Evolutionary conservation across 331 rosid genomes (phyloP), one percentile per base, ranked within the genome.

Genomic region (Malus hybrid): DNA sequence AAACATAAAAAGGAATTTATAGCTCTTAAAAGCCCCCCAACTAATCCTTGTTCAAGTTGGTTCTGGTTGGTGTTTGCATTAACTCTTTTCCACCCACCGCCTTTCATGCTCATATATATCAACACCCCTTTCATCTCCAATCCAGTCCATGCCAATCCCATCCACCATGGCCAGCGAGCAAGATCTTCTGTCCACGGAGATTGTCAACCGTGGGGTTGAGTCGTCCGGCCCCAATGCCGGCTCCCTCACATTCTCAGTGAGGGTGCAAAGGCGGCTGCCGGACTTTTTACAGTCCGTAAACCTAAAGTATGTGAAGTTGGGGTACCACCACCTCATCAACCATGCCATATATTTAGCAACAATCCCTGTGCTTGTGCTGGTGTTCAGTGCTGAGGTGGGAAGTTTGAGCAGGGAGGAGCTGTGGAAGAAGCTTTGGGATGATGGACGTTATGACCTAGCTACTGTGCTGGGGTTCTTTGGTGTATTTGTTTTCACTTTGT

Each of bases 201-300:
- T 94, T 34, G 97, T 92, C 33, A 94, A 92, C 84, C 88, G 96
- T 0, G 99, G 99, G 16, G 84, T 94, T 8, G 97, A 94, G 67
- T 81, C 95, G 0, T 70, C 90, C 0, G 99, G 99, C 3, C 99
- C 99, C 2, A 94, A 94, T 67, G 99, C 97, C 1, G 99, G 99
- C 5, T 94, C 99, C 9, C 69, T 75, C 66, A 90, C 96, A 0
- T 94, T 94, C 84, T 94, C 99, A 0, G 97, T 94, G 4, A 80
- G 97, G 57, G 99, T 94, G 14, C 83, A 93, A 69, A 74, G 92
- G 70, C 88, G 93, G 4, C 79, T 94, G 16, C 99, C 97, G 4
- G 99, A 92, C 79, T 94, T 94, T 69, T 89, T 92, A 28, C 96
- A 90, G 48, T 92, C 99, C 5, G 97, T 94, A 39, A 94, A 94